Evolutionary conservation across 306 rosid species (phyloP), one percentile per base, ranked within the genome.

Genomic region (Neltuma alba): DNA sequence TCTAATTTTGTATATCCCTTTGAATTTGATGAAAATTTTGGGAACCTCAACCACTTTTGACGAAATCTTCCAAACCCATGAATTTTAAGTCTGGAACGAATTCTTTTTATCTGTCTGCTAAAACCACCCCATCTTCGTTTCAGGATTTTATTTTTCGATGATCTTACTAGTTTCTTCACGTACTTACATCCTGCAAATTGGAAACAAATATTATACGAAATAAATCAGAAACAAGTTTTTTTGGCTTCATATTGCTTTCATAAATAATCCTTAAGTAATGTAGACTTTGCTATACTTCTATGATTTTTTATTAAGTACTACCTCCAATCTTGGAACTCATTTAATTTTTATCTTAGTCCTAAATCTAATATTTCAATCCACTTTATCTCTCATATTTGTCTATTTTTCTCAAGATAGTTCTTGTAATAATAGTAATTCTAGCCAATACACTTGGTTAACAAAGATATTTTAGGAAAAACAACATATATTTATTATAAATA

Each of bases 1-100:
- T 93, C 83, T 64, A 95, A 45, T 88, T 83, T 91, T 65, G 79
- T 73, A 68, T 95, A 89, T 73, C 82, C 70, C 21, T 1, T 77
- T 9, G 97, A 88, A 20, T 1, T 77, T 9, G 97, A 88, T 76
- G 92, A 73, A 85, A 90, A 88, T 82, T 80, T 91, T 28, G 96
- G 94, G 58, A 91, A 76, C 74, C 84, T 89, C 76, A 91, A 78
- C 97, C 98, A 95, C 76, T 90, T 83, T 54, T 82, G 90, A 70
- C 83, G 94, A 77, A 95, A 89, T 10, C 85, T 90, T 66, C 90
- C 84, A 66, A 93, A 88, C 76, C 97, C 98, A 13, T 61, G 92
- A 79, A 93, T 90, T 81, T 84, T 89, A 57, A 93, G 86, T 67
- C 88, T 86, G 66, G 80, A 86, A 42, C 76, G 85, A 70, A 91